phyloP scores from a whole-genome alignment of 306 rosid genomes.

The Prunus padus region DNA sequence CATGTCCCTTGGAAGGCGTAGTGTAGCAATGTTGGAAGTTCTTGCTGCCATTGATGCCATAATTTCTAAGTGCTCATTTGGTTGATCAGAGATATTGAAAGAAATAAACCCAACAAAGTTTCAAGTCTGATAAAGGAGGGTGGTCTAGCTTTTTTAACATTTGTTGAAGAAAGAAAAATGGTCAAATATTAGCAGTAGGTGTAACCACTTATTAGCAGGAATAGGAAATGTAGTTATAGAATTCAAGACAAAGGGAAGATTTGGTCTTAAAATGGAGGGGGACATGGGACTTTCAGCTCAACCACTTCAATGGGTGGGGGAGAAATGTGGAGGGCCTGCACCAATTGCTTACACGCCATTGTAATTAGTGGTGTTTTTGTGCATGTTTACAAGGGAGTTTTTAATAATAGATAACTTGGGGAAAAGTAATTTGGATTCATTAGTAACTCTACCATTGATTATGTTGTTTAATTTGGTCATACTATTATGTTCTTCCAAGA shows the following conservation, averaged over 20 bases:
- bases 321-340: conserved; percentile 20
- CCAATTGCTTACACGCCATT: conserved; percentile 34
- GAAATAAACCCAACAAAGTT: conserved; percentile 4
- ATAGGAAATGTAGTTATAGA: not conserved
- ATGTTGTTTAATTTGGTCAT: conserved; percentile 7
- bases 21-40: not conserved
- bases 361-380: not conserved
- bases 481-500: not conserved
- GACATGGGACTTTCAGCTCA: conserved; percentile 29
- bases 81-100: not conserved
- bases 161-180: not conserved
- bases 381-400: conserved; percentile 4
- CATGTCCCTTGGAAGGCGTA: conserved; percentile 15
- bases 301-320: conserved; percentile 48
- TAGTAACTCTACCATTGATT: conserved; percentile 6
- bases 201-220: conserved; percentile 22
- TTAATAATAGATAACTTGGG: conserved; percentile 4
- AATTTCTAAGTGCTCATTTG: not conserved
- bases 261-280: not conserved
- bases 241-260: not conserved
- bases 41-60: conserved; percentile 46
- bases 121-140: conserved; percentile 3
- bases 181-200: conserved; percentile 28
- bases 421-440: not conserved
- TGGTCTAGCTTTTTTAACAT: conserved; percentile 10